Percentiles rank a stretch among this genome's conserved stretches.
phyloP scores from a whole-genome alignment of 768 basidiomycete genomes.

The Amanita molliuscula region DNA sequence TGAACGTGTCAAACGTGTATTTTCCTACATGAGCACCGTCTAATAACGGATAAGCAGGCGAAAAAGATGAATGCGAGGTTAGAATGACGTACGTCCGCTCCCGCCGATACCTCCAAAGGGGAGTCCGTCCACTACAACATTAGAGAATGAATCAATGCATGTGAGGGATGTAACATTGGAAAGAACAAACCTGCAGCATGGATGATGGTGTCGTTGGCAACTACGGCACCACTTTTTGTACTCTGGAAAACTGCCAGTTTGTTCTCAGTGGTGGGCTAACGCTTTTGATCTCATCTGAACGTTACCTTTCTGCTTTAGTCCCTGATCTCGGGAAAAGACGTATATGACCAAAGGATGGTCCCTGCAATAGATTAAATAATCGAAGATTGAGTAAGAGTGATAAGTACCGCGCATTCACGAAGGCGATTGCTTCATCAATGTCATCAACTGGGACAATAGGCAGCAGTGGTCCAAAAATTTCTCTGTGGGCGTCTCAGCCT shows the following conservation, averaged over 20 bases:
- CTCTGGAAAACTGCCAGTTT: constrained; percentile 43
- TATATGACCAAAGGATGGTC: constrained; percentile 72
- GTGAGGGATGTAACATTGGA: neutral
- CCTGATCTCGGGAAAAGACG: constrained; percentile 54
- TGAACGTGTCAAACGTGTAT: constrained; percentile 68
- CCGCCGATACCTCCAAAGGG: constrained; percentile 20
- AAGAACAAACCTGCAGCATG: constrained; percentile 40
- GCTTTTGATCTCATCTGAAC: neutral
- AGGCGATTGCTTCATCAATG: constrained; percentile 61
- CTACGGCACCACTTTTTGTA: constrained; percentile 61
- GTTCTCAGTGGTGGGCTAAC: neutral
- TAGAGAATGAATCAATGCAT: neutral
- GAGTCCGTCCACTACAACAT: constrained; percentile 12
- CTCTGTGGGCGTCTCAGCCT: constrained; percentile 29
- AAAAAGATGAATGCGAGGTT: neutral
- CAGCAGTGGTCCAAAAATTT: constrained; percentile 78
- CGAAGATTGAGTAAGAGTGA: neutral
- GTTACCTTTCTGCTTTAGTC: constrained; percentile 52
- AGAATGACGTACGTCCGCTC: constrained; percentile 10
- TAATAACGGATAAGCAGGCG: constrained; percentile 12
- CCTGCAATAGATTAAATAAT: constrained; percentile 19
- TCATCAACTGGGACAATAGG: constrained; percentile 65
- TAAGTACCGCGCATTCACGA: constrained; percentile 48
- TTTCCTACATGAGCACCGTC: constrained; percentile 68
- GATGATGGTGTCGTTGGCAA: constrained; percentile 65